Percentiles rank a stretch among this genome's conserved stretches.
Evolutionary conservation across 805 yeast genomes (phyloP).

Genomic region (Pichia gijzeniarum): DNA sequence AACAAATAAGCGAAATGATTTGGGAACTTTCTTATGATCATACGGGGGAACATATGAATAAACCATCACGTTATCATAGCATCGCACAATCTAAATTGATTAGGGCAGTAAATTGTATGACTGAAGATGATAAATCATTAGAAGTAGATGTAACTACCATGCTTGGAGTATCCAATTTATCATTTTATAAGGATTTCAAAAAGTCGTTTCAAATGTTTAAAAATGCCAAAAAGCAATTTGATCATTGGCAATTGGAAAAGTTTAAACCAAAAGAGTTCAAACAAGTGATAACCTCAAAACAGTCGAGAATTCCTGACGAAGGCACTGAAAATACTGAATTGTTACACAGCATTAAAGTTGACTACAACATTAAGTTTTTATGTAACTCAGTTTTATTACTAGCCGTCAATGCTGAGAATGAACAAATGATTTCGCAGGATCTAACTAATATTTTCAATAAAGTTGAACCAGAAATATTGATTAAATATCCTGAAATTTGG

Average conservation of each 20-base stretch:
- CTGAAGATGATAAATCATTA: conserved; percentile 12
- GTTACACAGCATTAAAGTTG: conserved; percentile 19
- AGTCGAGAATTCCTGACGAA: background rate
- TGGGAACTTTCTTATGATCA: conserved; percentile 28
- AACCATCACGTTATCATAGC: conserved; percentile 20
- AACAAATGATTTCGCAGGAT: conserved; percentile 14
- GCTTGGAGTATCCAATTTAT: conserved; percentile 26
- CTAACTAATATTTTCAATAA: conserved; percentile 15
- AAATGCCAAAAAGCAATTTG: conserved; percentile 27
- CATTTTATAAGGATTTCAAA: conserved; percentile 19
- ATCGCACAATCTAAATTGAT: conserved; percentile 24
- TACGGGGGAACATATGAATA: conserved; percentile 21
- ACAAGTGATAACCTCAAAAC: conserved; percentile 10
- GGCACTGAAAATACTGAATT: conserved; percentile 4
- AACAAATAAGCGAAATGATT: conserved; percentile 25
- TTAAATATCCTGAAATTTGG: conserved; percentile 29
- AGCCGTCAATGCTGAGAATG: conserved; percentile 14
- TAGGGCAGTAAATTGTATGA: conserved; percentile 18
- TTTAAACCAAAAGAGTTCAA: conserved; percentile 29
- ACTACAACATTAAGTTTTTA: conserved; percentile 24
- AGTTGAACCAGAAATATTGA: conserved; percentile 17
- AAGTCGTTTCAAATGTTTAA: conserved; percentile 23
- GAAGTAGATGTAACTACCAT: conserved; percentile 24
- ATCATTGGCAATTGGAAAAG: conserved; percentile 28
- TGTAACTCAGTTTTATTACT: conserved; percentile 26